Conservation (phyloP, 202 grass and related monocot species). For the Panicum hallii region DNA sequence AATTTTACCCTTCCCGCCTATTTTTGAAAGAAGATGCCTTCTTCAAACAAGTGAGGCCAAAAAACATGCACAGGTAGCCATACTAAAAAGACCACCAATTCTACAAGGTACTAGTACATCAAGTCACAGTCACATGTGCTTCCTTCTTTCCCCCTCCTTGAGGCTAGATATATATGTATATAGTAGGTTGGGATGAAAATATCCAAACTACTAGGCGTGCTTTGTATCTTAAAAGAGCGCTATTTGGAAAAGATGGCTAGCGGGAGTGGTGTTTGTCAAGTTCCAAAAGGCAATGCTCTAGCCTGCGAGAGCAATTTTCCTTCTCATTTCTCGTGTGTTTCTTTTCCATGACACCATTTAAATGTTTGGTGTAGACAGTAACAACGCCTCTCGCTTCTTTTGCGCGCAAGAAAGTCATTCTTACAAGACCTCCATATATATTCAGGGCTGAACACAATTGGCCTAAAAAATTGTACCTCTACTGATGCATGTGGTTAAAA, state of each 20-base stretch:
- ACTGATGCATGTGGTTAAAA: too few relatives aligned
- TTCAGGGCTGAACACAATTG: conserved; percentile 11
- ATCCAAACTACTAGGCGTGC: neutral
- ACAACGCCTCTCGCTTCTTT: neutral
- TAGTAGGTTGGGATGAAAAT: conserved; percentile 4
- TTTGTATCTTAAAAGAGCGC: neutral
- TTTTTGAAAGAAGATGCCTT: neutral
- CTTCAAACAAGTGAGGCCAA: neutral
- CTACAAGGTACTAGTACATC: neutral
- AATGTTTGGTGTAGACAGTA: conserved; percentile 12
- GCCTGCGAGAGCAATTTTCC: neutral
- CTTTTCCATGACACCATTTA: neutral
- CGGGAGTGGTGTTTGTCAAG: neutral
- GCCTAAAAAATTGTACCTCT: neutral
- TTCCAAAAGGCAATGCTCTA: neutral
- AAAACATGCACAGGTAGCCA: neutral
- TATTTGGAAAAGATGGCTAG: neutral
- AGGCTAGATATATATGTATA: neutral
- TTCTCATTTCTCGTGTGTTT: neutral
- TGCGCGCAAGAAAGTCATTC: neutral
- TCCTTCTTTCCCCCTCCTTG: too few relatives aligned
- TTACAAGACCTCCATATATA: neutral
- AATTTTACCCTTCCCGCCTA: neutral
- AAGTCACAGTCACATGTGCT: neutral
- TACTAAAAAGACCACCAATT: neutral